Evolutionary conservation across 169 alveolate genomes (phyloP).

Genomic region (Plasmodium cynomolgi): DNA sequence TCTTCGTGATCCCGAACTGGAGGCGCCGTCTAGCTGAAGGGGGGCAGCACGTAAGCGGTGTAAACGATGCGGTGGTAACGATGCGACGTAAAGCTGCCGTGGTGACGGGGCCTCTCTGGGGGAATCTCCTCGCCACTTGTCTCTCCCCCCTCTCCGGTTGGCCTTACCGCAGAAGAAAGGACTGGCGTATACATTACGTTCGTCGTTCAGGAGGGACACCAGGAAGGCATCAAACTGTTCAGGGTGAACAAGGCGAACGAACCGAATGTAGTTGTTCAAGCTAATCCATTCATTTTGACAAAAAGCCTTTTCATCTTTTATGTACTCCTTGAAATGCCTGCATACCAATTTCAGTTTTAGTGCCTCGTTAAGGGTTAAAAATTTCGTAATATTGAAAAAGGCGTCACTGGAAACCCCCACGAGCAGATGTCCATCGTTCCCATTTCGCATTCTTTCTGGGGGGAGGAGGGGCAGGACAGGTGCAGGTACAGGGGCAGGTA

Average conservation of each 20-base stretch:
- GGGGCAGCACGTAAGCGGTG: neutral
- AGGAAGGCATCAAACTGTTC: conserved; percentile 13
- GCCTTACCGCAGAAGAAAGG: conserved; percentile 34
- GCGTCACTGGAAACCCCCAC: conserved; percentile 10
- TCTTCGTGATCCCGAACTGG: conserved; percentile 17
- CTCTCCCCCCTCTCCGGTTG: neutral
- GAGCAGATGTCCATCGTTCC: conserved; percentile 11
- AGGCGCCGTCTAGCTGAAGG: conserved; percentile 1
- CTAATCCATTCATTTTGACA: neutral
- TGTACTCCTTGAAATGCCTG: conserved; percentile 18
- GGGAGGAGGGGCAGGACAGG: neutral
- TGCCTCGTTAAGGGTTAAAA: conserved; percentile 35
- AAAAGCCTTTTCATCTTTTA: conserved; percentile 53
- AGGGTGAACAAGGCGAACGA: conserved; percentile 37
- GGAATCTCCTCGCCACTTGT: neutral
- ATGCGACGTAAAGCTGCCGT: too few relatives aligned
- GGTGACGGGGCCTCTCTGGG: neutral
- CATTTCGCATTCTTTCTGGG: conserved; percentile 22
- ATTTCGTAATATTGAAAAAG: conserved; percentile 22
- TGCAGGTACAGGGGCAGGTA: neutral
- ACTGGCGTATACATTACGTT: conserved; percentile 4
- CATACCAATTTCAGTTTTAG: conserved; percentile 33
- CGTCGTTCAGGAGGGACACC: conserved; percentile 38
- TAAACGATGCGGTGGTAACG: neutral
- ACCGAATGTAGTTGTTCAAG: conserved; percentile 34